Percentiles rank a stretch among this genome's conserved stretches.
Evolutionary conservation across 2,329 filamentous ascomycete genomes (phyloP).

Genomic region (Calonectria fujianensis): DNA sequence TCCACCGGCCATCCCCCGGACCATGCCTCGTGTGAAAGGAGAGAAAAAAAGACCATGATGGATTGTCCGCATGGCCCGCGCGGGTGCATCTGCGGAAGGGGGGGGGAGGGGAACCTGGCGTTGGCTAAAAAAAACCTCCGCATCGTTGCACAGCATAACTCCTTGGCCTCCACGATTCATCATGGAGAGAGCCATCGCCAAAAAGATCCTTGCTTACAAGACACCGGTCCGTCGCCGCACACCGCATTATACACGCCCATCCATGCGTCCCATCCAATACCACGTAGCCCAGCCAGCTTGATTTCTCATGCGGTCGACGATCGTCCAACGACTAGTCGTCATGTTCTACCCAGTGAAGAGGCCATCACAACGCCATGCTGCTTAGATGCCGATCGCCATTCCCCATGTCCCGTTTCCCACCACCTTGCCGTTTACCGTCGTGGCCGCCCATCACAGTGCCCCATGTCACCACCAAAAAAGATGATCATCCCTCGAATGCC

Average conservation of each 20-base stretch:
- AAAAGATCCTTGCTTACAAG: slow-evolving; percentile 17
- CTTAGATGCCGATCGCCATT: slow-evolving; percentile 37
- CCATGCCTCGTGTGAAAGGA: slow-evolving; percentile 1
- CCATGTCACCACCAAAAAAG: background rate
- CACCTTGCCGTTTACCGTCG: slow-evolving; percentile 16
- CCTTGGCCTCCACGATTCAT: slow-evolving; percentile 20
- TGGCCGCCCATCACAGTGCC: slow-evolving; percentile 21
- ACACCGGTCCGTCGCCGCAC: slow-evolving; percentile 17
- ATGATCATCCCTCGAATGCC: background rate
- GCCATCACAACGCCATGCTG: slow-evolving; percentile 32
- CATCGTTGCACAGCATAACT: slow-evolving; percentile 27
- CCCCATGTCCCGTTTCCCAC: slow-evolving; percentile 36
- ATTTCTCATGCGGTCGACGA: slow-evolving; percentile 11
- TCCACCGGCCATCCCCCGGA: slow-evolving; percentile 16
- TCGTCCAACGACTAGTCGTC: slow-evolving; percentile 14
- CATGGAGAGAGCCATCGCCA: slow-evolving; percentile 17
- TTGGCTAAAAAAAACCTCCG: slow-evolving; percentile 27
- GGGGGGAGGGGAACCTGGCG: background rate
- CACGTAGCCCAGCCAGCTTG: background rate
- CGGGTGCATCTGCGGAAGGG: background rate
- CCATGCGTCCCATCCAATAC: slow-evolving; percentile 11
- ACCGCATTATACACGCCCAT: slow-evolving; percentile 10
- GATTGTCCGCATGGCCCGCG: slow-evolving; percentile 11
- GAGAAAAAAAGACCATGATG: slow-evolving; percentile 13
- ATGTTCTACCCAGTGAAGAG: background rate